Base-by-base conservation (phyloP, 2,329 filamentous ascomycete species). In the Verticillium longisporum region DNA sequence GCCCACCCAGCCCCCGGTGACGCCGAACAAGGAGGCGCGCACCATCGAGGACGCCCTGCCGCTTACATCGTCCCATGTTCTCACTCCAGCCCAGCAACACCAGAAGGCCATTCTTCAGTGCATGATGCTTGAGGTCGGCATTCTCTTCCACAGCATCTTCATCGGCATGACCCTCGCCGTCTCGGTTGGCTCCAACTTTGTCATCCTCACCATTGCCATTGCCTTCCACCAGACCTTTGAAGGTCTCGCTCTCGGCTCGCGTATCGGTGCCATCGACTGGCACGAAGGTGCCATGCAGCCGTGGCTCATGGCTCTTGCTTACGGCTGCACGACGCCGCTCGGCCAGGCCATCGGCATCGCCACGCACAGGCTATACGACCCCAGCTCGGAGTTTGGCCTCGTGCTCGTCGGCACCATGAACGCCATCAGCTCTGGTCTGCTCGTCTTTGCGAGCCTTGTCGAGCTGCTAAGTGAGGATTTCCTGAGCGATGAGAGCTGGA, bases 141-240 rank as follows among this genome's bases (percentile, higher is more conserved):
- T 93, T 66, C 79, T 91, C 14, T 91, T 91, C 71, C 88, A 91
- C 75, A 90, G 86, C 69, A 80, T 93, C 63, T 94, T 94, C 70
- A 93, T 94, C 66, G 90, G 90, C 63, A 92, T 93, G 88, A 89
- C 90, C 3, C 80, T 94, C 53, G 91, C 88, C 36, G 90, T 94
- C 7, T 87, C 90, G 3, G 89, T 88, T 0, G 90, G 90, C 1
- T 86, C 87, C 9, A 84, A 88, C 4, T 94, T 94, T 68, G 80
- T 91, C 60, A 87, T 93, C n/a, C 86, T 94, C 61, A 80, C 93
- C 1, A 81, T 92, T 56, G 90, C 90, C 58, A 92, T 94, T 67
- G 83, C 84, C 59, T 93, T 93, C 73, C 90, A 94, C 69, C 89
- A 83, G 68, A 76, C 75, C 1, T 80, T 80, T 63, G 77, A 74